Evolutionary conservation across 306 rosid genomes (phyloP).

Genomic region (Malus asiatica): DNA sequence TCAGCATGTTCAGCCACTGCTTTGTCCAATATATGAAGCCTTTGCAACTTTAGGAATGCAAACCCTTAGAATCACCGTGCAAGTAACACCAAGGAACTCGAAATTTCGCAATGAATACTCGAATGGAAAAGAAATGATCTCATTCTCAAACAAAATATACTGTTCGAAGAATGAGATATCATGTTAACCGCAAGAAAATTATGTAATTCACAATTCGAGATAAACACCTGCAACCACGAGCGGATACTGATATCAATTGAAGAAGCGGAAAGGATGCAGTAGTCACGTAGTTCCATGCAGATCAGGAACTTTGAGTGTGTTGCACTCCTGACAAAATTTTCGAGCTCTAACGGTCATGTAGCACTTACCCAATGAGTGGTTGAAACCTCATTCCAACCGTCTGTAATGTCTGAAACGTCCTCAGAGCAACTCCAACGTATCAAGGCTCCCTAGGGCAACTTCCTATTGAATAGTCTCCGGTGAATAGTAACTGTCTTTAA

Average conservation of each 20-base stretch:
- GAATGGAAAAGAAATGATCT: not conserved
- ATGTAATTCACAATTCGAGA: not conserved
- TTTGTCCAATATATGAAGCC: constrained; percentile 36
- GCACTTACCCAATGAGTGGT: constrained; percentile 42
- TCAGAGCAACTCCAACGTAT: too few relatives aligned
- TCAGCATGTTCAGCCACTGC: constrained; percentile 36
- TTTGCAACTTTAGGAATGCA: constrained; percentile 48
- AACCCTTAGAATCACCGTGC: constrained; percentile 33
- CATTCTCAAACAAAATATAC: too few relatives aligned
- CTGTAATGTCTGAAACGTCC: constrained; percentile 49
- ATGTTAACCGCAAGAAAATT: too few relatives aligned
- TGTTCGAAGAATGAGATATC: too few relatives aligned
- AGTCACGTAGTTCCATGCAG: not conserved
- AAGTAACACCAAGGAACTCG: not conserved
- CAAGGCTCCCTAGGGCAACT: too few relatives aligned
- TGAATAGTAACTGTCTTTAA: too few relatives aligned
- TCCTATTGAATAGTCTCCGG: too few relatives aligned
- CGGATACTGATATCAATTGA: not conserved
- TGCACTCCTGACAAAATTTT: too few relatives aligned
- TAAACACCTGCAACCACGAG: constrained; percentile 39
- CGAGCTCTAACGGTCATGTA: not conserved
- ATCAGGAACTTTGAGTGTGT: not conserved
- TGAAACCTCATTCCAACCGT: constrained; percentile 54
- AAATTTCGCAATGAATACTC: not conserved
- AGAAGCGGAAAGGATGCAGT: not conserved